Conservation (phyloP, 441 rosid genomes). For the Populus tomentosa region DNA sequence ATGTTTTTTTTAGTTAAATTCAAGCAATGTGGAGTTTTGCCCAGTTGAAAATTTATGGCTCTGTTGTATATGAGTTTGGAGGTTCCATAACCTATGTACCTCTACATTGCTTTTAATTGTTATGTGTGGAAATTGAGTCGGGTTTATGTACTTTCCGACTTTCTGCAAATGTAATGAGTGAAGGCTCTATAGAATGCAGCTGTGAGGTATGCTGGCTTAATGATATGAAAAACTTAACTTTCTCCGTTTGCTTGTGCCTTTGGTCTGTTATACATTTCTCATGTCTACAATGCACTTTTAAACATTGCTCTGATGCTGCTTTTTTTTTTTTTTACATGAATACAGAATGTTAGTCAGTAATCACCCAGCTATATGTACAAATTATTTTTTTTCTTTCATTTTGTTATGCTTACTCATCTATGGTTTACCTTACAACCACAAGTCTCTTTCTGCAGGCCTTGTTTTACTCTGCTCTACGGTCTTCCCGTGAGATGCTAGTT, state of each 20-base stretch:
- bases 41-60: not conserved
- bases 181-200: not conserved
- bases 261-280: not conserved
- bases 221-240: not conserved
- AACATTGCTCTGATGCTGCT: not conserved
- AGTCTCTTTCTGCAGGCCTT: conserved; percentile 50
- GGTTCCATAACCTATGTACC: not conserved
- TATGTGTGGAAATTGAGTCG: not conserved
- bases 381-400: not conserved
- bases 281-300: not conserved
- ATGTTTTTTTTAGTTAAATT: not conserved
- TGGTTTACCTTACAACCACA: not conserved
- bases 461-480: conserved; percentile 80
- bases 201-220: not conserved
- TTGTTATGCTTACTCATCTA: conserved; percentile 1
- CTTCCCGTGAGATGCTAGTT: conserved; percentile 78
- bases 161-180: not conserved
- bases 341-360: not conserved
- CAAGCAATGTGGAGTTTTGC: not conserved
- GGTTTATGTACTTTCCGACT: not conserved
- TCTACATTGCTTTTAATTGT: not conserved
- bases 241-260: not conserved
- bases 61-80: not conserved
- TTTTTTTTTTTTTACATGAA: not conserved
- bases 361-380: not conserved